These are phyloP conservation scores for Acanthamoeba castellanii DNA, from an alignment of 208 protist species.

Conservation along the genomic window DNA sequence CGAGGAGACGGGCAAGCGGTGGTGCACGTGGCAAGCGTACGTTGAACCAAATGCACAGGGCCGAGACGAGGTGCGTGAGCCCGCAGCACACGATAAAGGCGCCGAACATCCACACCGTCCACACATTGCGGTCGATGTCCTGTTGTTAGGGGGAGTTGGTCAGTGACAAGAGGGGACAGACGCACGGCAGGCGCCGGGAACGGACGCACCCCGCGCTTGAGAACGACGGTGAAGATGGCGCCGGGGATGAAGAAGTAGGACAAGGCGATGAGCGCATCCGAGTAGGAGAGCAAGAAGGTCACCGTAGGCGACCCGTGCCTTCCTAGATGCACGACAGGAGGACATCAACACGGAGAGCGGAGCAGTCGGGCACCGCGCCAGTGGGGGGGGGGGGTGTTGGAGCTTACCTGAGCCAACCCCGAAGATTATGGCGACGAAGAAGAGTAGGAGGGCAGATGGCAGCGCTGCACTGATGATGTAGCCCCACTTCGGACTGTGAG, in stretches of 20 bases:
- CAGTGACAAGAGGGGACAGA: background rate
- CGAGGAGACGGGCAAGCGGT: background rate
- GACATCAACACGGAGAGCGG: background rate
- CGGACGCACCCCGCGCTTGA: background rate
- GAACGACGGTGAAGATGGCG: constrained; percentile 37
- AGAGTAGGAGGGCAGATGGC: background rate
- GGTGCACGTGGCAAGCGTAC: background rate
- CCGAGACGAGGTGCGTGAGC: constrained; percentile 10
- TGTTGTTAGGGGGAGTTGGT: background rate
- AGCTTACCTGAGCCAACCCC: background rate
- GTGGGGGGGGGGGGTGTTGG: background rate
- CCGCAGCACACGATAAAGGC: constrained; percentile 29
- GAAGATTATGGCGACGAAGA: background rate
- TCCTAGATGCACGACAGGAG: background rate
- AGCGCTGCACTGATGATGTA: background rate
- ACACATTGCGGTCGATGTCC: constrained; percentile 9
- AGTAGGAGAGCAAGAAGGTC: constrained; percentile 6
- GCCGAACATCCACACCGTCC: constrained; percentile 28
- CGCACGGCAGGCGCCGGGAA: too few species aligned
- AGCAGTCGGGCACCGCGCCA: background rate
- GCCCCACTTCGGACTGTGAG: background rate
- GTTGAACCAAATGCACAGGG: background rate
- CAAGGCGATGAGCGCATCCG: background rate
- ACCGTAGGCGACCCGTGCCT: background rate
- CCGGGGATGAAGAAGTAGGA: constrained; percentile 59